These are phyloP conservation scores for Solanum chiquidenum DNA, from an alignment of 257 asterid species.

Conservation along the genomic window DNA sequence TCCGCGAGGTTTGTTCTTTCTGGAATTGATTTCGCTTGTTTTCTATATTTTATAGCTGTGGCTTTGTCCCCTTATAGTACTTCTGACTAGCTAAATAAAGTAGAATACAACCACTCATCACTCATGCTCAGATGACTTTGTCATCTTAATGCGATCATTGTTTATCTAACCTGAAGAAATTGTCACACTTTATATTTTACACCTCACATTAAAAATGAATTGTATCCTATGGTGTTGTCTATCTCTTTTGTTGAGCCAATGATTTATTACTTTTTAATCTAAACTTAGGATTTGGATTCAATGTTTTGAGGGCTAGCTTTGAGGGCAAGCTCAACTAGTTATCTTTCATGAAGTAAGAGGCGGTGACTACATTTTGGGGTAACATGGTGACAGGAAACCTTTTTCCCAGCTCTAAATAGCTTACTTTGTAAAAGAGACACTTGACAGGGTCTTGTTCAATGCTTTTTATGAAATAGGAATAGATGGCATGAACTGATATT, in stretches of 20 bases:
- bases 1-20: conserved; percentile 70
- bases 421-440: not conserved
- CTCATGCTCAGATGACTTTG: not conserved
- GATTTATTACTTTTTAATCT: not conserved
- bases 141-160: not conserved
- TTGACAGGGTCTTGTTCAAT: not conserved
- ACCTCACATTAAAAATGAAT: not conserved
- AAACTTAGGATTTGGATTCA: not conserved
- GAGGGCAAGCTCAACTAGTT: not conserved
- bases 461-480: not conserved
- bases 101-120: not conserved
- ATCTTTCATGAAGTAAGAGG: not conserved
- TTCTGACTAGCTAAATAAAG: not conserved
- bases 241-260: not conserved
- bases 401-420: not conserved
- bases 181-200: not conserved
- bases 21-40: not conserved
- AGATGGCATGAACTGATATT: not conserved
- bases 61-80: no score
- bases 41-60: conserved; percentile 1
- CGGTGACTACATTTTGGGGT: not conserved
- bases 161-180: not conserved
- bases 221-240: not conserved
- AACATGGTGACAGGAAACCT: not conserved
- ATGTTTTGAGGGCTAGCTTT: not conserved